phyloP scores from a whole-genome alignment of 2,329 filamentous ascomycete genomes.

The Botrytis porri region DNA sequence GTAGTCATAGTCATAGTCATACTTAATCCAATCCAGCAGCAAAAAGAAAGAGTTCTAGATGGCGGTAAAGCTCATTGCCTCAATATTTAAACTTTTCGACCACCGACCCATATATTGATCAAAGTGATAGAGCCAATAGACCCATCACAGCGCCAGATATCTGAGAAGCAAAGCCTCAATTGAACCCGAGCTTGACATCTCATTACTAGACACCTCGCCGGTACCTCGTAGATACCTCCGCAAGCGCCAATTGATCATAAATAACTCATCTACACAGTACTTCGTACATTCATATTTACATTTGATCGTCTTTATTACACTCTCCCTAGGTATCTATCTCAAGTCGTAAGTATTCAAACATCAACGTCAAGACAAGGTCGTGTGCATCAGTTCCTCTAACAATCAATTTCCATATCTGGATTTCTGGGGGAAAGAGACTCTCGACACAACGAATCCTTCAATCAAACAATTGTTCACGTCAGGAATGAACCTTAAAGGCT shows the following conservation, averaged over 20 bases:
- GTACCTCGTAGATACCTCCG: no score
- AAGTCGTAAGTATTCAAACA: not conserved
- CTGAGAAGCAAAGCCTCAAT: not conserved
- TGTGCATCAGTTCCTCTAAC: not conserved
- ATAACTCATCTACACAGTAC: not conserved
- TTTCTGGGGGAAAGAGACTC: not conserved
- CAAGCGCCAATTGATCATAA: slow-evolving; percentile 7
- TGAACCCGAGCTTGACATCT: not conserved
- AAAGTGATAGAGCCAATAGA: not conserved
- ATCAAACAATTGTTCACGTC: not conserved
- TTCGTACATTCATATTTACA: not conserved
- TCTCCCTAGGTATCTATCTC: no score
- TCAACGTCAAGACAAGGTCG: not conserved
- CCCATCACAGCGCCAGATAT: not conserved
- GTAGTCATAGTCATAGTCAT: no score
- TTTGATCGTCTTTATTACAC: not conserved
- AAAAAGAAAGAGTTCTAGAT: not conserved
- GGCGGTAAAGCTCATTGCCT: not conserved
- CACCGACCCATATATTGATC: not conserved
- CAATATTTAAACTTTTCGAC: not conserved
- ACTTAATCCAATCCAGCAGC: not conserved
- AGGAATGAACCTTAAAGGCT: not conserved
- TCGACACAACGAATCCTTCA: not conserved
- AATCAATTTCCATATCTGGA: not conserved
- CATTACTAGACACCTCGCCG: no score